Percentiles rank a stretch among this genome's conserved stretches.
These are phyloP conservation scores for Yarrowia sp. DNA, from an alignment of 805 yeast species.

Conservation along the genomic window DNA sequence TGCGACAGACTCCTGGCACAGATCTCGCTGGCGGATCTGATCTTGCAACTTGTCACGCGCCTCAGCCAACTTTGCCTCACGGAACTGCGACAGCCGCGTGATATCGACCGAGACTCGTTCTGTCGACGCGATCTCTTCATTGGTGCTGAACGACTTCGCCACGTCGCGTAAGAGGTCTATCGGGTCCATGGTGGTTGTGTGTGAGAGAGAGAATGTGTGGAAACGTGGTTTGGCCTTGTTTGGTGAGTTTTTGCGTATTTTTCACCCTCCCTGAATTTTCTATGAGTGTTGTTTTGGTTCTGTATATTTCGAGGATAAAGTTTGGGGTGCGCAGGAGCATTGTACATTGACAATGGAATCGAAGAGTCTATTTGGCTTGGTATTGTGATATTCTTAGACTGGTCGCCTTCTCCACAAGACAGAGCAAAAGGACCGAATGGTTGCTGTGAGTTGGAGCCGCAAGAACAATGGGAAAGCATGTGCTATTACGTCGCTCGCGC, in stretches of 20 bases:
- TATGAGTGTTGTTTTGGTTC: constrained; percentile 20
- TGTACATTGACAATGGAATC: constrained; percentile 10
- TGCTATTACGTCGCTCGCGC: not conserved
- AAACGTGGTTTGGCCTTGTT: not conserved
- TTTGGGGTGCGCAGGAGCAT: not conserved
- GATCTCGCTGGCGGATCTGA: constrained; percentile 44
- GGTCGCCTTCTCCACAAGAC: too few species aligned
- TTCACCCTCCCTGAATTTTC: not conserved
- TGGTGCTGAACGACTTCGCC: constrained; percentile 27
- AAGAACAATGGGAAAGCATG: not conserved
- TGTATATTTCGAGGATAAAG: constrained; percentile 8
- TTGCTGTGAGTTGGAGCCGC: not conserved
- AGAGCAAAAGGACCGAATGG: not conserved
- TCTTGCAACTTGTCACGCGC: constrained; percentile 40
- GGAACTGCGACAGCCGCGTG: constrained; percentile 14
- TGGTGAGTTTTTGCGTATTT: not conserved
- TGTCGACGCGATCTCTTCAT: constrained; percentile 28
- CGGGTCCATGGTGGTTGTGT: constrained; percentile 19
- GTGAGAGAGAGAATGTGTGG: not conserved
- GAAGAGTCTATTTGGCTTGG: not conserved
- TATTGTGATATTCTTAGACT: too few species aligned
- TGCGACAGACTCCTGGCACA: constrained; percentile 42
- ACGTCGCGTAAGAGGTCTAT: constrained; percentile 30
- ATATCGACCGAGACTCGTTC: constrained; percentile 19
- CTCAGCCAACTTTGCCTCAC: constrained; percentile 20